These are phyloP conservation scores for Corymbia maculata DNA, from an alignment of 345 rosid species.

Conservation along the genomic window DNA sequence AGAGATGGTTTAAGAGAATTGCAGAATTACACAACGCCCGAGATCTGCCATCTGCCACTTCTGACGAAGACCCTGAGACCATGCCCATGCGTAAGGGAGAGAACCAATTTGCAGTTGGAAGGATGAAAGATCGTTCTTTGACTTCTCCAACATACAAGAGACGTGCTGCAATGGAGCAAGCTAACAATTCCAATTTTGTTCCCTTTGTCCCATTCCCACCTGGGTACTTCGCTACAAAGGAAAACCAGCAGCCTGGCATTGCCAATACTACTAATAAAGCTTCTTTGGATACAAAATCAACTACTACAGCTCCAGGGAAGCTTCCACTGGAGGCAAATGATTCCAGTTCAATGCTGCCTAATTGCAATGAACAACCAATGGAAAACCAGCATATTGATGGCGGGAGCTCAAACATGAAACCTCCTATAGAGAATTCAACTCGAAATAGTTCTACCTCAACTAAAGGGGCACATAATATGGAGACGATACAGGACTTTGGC, in stretches of 20 bases:
- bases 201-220: conserved; percentile 91
- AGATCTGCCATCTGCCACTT: conserved; percentile 27
- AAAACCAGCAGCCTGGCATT: conserved; percentile 19
- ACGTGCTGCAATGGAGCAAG: conserved; percentile 38
- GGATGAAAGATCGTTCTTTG: conserved; percentile 68
- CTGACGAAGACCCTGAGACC: conserved; percentile 48
- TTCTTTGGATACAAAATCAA: conserved; percentile 12
- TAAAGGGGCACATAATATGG: not conserved
- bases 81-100: conserved; percentile 85
- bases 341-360: not conserved
- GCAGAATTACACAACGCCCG: conserved; percentile 48
- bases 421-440: not conserved
- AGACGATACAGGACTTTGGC: conserved; percentile 5
- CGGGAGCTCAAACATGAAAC: not conserved
- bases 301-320: conserved; percentile 10
- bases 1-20: conserved; percentile 64
- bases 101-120: conserved; percentile 70
- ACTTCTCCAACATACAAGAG: conserved; percentile 71
- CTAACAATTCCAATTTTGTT: conserved; percentile 42
- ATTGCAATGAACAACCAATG: not conserved
- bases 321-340: conserved; percentile 4
- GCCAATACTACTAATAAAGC: conserved; percentile 7
- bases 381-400: conserved; percentile 7
- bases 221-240: conserved; percentile 55
- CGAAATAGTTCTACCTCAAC: not conserved